Base-by-base conservation (phyloP, 2,329 filamentous ascomycete genomes). In the Stachybotrys elegans region DNA sequence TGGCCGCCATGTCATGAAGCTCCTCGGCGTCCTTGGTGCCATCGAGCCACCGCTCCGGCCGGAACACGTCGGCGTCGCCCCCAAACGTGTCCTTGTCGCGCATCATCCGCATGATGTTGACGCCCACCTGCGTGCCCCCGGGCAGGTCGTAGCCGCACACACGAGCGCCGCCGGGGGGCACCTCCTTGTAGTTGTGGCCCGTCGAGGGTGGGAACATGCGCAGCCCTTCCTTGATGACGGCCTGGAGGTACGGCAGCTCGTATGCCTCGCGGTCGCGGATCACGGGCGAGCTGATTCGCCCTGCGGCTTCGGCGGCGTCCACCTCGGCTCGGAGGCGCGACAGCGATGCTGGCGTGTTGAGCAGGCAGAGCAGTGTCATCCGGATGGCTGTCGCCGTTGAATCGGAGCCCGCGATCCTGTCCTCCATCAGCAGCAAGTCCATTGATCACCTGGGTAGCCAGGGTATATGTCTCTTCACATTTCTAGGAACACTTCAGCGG, bases 351-450 rank as follows among this genome's bases (percentile, higher is more conserved):
- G 63, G 60, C 19, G 70, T 66, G 29, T 71, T 75, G 31, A 72
- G 67, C 32, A 80, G 57, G 46, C 74, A 71, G 25, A 79, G 68
- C 32, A 81, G 46, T 5, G 68, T 76, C 47, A 72, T 66, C 3
- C 77, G 72, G 3, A 81, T 62, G 1, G 70, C 69, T 0, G 72
- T 73, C 0, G 78, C 78, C 0, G 78, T 80, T 0, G 78, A 79
- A 59, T 82, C 78, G 17, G 78, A 79, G 21, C 79, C 79, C 14
- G 78, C 77, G 54, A 80, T 76, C 49, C 73, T 78, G 34, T 2
- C 4, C 1, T 2, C 4, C 29, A 32, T 1, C 6, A 8, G 4
- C 4, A 5, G 3, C 1, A 5, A 19, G 8, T 16, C 9, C 13
- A 22, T 11, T 4, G n/a, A 19, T 27, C 11, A 25, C 31, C 4